Evolutionary conservation across 1,284 basidiomycete genomes (phyloP).

Genomic region (Termitomyces sp.): DNA sequence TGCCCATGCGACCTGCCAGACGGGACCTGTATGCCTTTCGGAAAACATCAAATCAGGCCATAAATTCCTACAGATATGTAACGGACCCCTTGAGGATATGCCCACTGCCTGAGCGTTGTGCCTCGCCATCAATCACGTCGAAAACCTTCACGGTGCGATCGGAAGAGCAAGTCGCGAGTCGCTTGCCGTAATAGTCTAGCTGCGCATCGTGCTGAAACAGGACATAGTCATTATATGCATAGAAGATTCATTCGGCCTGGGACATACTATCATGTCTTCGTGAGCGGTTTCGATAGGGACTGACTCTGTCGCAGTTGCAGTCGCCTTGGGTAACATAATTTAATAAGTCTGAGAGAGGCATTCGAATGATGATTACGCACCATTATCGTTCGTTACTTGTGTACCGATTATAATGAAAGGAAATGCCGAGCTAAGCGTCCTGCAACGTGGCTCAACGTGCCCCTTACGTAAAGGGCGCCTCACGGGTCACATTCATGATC

Average conservation of each 20-base stretch:
- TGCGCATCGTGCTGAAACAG: constrained; percentile 87
- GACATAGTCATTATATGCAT: neutral
- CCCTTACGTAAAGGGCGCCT: constrained; percentile 5
- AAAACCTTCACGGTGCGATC: constrained; percentile 96
- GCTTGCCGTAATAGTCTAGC: constrained; percentile 95
- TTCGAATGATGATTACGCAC: constrained; percentile 8
- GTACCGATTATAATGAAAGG: constrained; percentile 1
- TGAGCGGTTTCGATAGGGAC: constrained; percentile 87
- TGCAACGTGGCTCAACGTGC: constrained; percentile 10
- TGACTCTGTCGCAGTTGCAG: constrained; percentile 57
- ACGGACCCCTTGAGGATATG: constrained; percentile 84
- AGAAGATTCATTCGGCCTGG: neutral
- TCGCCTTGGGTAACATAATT: constrained; percentile 31
- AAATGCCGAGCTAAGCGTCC: neutral
- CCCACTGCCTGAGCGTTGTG: constrained; percentile 55
- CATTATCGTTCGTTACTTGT: constrained; percentile 11
- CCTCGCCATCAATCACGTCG: constrained; percentile 86
- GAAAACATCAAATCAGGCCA: neutral
- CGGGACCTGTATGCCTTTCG: constrained; percentile 86
- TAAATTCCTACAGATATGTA: neutral
- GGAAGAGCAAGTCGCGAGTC: constrained; percentile 94
- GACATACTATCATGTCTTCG: constrained; percentile 91
- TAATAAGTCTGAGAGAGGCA: neutral
- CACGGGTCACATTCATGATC: neutral
- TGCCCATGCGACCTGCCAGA: constrained; percentile 99